phyloP scores from a whole-genome alignment of 257 asterid genomes.

The Marsdenia floribunda region DNA sequence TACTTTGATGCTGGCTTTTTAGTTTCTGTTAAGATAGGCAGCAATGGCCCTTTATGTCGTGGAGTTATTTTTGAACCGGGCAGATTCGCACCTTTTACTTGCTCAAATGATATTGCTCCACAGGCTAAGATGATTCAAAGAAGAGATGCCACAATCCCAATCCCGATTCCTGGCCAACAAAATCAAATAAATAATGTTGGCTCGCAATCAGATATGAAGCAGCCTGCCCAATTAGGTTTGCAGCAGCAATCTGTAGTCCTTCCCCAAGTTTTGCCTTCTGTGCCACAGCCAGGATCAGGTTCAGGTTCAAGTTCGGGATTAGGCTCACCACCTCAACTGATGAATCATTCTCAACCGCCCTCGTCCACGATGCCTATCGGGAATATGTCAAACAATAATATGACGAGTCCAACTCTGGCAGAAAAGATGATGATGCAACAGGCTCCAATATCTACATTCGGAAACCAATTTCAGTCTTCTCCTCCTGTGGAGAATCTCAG shows the following conservation, averaged over 20 bases:
- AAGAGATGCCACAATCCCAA: slow-evolving; percentile 29
- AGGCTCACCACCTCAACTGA: slow-evolving; percentile 9
- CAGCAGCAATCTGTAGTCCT: slow-evolving; percentile 19
- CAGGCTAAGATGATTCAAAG: slow-evolving; percentile 52
- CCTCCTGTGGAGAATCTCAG: slow-evolving; percentile 35
- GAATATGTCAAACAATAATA: slow-evolving; percentile 15
- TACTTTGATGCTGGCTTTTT: slow-evolving; percentile 72
- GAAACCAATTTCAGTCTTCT: slow-evolving; percentile 22
- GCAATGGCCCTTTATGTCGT: slow-evolving; percentile 43
- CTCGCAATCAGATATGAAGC: background rate
- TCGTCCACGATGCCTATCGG: slow-evolving; percentile 10
- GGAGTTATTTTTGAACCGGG: slow-evolving; percentile 67
- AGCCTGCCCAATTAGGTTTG: slow-evolving; percentile 19
- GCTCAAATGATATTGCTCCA: slow-evolving; percentile 68
- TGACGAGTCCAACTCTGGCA: slow-evolving; percentile 28
- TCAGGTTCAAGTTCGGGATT: background rate
- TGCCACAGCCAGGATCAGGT: slow-evolving; percentile 9
- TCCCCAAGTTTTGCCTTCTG: slow-evolving; percentile 22
- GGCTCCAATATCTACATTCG: slow-evolving; percentile 16
- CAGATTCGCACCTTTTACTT: slow-evolving; percentile 43
- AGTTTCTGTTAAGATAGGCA: slow-evolving; percentile 53
- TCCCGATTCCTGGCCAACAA: slow-evolving; percentile 24
- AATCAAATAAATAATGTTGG: slow-evolving; percentile 15
- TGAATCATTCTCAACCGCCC: slow-evolving; percentile 25
- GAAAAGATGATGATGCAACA: slow-evolving; percentile 22